phyloP scores from a whole-genome alignment of 805 yeast species.

The Wickerhamomyces queroliae region DNA sequence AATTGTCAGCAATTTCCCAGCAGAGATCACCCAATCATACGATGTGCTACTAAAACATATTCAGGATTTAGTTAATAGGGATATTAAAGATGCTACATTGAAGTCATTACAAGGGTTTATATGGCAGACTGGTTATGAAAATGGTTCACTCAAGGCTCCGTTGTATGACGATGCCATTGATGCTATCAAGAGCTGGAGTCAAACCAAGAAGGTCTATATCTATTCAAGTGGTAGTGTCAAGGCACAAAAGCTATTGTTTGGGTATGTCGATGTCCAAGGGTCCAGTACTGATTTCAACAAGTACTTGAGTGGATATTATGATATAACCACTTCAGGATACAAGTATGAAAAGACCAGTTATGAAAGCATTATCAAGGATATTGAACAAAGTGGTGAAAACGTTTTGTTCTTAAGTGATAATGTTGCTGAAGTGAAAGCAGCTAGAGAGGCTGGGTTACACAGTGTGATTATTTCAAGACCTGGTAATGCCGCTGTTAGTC shows the following conservation, averaged over 20 bases:
- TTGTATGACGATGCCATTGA: conserved; percentile 66
- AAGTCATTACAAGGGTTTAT: conserved; percentile 79
- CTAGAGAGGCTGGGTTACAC: conserved; percentile 55
- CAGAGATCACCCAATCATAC: conserved; percentile 17
- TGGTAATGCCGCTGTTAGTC: conserved; percentile 57
- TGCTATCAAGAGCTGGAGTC: conserved; percentile 40
- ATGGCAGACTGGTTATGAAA: conserved; percentile 75
- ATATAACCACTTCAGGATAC: conserved; percentile 77
- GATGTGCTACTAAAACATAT: conserved; percentile 41
- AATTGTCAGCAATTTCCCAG: conserved; percentile 17
- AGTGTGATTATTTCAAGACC: conserved; percentile 61
- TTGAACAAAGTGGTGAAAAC: conserved; percentile 26
- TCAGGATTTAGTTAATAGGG: conserved; percentile 49
- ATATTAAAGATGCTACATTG: conserved; percentile 71
- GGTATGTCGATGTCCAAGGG: conserved; percentile 43
- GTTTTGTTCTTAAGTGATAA: conserved; percentile 78
- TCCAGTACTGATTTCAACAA: conserved; percentile 45
- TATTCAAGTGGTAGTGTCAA: conserved; percentile 87
- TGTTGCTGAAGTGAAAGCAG: conserved; percentile 71
- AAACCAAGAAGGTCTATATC: conserved; percentile 43
- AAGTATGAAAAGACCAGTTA: conserved; percentile 60
- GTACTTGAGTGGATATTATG: conserved; percentile 64
- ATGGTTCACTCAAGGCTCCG: conserved; percentile 76
- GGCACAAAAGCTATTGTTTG: conserved; percentile 79
- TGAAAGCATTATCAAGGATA: conserved; percentile 39